phyloP scores from a whole-genome alignment of 352 stramenopile genomes.

The Phytophthora citricola region DNA sequence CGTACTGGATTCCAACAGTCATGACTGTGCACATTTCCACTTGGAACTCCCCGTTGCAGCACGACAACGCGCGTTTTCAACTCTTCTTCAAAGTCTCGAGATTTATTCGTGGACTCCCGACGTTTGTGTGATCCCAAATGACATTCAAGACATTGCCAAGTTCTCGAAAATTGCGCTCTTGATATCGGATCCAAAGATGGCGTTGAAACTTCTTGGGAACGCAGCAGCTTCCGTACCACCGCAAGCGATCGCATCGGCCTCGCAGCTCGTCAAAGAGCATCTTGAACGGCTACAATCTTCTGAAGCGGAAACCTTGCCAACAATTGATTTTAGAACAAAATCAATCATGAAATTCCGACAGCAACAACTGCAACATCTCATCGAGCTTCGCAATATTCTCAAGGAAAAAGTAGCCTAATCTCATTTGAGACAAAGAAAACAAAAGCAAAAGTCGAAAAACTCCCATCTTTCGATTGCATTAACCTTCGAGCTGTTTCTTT shows the following conservation, averaged over 20 bases:
- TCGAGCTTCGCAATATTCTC: conserved; percentile 3
- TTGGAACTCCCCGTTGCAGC: conserved; percentile 39
- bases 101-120: conserved; percentile 49
- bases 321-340: conserved; percentile 16
- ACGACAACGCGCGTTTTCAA: conserved; percentile 23
- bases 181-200: conserved; percentile 21
- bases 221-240: not conserved
- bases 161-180: conserved; percentile 42
- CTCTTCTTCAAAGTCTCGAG: conserved; percentile 27
- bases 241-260: conserved; percentile 16
- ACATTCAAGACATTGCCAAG: conserved; percentile 7
- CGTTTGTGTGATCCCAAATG: conserved; percentile 37
- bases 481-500: conserved; percentile 20
- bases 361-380: conserved; percentile 34
- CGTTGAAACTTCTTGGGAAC: conserved; percentile 8
- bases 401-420: no score
- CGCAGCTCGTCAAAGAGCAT: conserved; percentile 14
- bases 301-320: not conserved
- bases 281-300: conserved; percentile 5
- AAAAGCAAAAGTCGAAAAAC: conserved; percentile 42
- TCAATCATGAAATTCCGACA: conserved; percentile 30
- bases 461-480: conserved; percentile 54
- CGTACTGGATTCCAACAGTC: conserved; percentile 71
- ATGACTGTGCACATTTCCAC: conserved; percentile 86
- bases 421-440: not conserved